phyloP scores from a whole-genome alignment of 331 rosid species.

The Rosa hybrid region DNA sequence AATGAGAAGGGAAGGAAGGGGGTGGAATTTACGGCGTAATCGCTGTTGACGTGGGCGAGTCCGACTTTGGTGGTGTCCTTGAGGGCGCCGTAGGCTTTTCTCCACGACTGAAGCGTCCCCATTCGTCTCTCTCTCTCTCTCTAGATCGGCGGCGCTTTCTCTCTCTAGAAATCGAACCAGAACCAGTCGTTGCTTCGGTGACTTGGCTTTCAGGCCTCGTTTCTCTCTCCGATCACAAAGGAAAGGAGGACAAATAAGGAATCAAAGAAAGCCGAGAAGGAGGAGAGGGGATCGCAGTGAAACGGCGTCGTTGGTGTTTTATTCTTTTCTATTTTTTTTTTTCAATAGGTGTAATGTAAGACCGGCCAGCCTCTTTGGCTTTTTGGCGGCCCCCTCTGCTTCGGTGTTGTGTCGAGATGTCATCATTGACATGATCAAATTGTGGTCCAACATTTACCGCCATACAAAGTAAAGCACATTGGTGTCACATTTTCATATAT shows the following conservation, averaged over 20 bases:
- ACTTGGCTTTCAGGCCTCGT: conserved; percentile 43
- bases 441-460: not conserved
- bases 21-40: conserved; percentile 63
- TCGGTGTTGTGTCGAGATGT: not conserved
- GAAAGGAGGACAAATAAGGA: conserved; percentile 1
- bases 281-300: not conserved
- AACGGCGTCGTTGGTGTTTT: not conserved
- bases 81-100: conserved; percentile 94
- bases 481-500: not conserved
- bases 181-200: conserved; percentile 7
- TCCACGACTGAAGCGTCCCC: conserved; percentile 99
- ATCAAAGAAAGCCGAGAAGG: not conserved
- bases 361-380: not conserved
- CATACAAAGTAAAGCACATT: not conserved
- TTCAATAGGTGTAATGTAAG: not conserved
- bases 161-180: not conserved
- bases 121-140: conserved; percentile 32
- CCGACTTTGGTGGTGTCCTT: conserved; percentile 98
- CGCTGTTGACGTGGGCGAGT: conserved; percentile 99
- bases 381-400: conserved; percentile 4
- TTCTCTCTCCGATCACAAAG: conserved; percentile 34
- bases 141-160: conserved; percentile 37
- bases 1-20: not conserved
- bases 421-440: not conserved
- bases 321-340: not conserved